These are phyloP conservation scores for Alternaria ethzedia DNA, from an alignment of 2,329 filamentous ascomycete species.

Conservation along the genomic window DNA sequence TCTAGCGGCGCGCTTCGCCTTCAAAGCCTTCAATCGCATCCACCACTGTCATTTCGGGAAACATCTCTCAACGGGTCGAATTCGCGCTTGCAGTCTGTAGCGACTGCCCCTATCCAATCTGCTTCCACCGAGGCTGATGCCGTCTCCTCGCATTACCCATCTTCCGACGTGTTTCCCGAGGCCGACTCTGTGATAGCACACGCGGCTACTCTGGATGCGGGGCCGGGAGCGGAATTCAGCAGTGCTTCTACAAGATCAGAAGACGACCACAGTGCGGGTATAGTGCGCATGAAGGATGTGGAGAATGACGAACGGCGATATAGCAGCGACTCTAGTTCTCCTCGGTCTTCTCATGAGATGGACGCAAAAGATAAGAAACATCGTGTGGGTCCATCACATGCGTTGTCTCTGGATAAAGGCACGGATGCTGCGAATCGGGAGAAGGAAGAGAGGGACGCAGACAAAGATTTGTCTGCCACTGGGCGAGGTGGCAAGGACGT, in stretches of 20 bases:
- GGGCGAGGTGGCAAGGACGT: background rate
- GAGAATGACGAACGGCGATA: slow-evolving; percentile 24
- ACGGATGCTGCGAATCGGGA: slow-evolving; percentile 18
- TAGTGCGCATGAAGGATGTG: slow-evolving; percentile 34
- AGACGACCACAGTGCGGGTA: slow-evolving; percentile 22
- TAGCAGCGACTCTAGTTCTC: slow-evolving; percentile 15
- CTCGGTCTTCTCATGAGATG: background rate
- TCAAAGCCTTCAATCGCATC: slow-evolving; percentile 26
- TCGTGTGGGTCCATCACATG: background rate
- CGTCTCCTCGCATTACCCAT: background rate
- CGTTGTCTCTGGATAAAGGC: slow-evolving; percentile 15
- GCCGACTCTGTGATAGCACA: slow-evolving; percentile 16
- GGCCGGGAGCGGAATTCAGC: slow-evolving; percentile 29
- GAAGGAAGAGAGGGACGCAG: background rate
- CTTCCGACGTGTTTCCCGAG: slow-evolving; percentile 17
- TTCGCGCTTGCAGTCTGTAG: slow-evolving; percentile 8
- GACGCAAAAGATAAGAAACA: background rate
- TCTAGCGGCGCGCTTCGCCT: slow-evolving; percentile 37
- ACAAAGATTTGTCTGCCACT: background rate
- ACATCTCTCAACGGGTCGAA: slow-evolving; percentile 17
- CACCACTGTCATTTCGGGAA: slow-evolving; percentile 14
- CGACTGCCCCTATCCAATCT: background rate
- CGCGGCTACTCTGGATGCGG: slow-evolving; percentile 28
- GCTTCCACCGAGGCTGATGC: background rate
- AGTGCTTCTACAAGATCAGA: slow-evolving; percentile 31